Evolutionary conservation across 805 yeast genomes (phyloP).

Genomic region (Suhomyces pyralidae): DNA sequence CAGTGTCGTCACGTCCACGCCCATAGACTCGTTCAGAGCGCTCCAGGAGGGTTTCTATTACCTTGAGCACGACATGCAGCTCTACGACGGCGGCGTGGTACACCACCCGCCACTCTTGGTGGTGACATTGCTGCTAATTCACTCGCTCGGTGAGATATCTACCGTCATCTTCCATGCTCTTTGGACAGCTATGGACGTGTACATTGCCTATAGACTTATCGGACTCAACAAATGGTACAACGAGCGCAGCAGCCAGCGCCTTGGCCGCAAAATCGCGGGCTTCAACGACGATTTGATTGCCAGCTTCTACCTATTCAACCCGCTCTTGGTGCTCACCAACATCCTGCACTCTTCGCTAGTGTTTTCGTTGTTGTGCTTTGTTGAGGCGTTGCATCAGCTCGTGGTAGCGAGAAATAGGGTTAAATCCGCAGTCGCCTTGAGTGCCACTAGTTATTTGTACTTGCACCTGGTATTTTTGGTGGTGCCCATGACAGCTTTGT

Average conservation of each 20-base stretch:
- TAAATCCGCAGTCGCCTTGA: constrained; percentile 50
- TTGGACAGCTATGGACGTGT: constrained; percentile 58
- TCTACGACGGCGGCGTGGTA: constrained; percentile 82
- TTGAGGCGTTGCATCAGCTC: constrained; percentile 43
- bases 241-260: constrained; percentile 16
- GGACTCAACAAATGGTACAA: constrained; percentile 44
- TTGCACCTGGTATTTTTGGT: constrained; percentile 59
- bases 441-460: constrained; percentile 63
- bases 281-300: constrained; percentile 49
- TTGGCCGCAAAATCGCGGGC: constrained; percentile 13
- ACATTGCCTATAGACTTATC: constrained; percentile 54
- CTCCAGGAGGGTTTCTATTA: constrained; percentile 32
- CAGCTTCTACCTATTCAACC: constrained; percentile 72
- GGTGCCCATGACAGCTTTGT: constrained; percentile 52
- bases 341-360: constrained; percentile 65
- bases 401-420: constrained; percentile 40
- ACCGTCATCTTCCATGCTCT: constrained; percentile 33
- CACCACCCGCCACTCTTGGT: constrained; percentile 82
- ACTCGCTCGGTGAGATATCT: constrained; percentile 14
- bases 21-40: constrained; percentile 63
- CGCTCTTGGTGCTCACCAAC: constrained; percentile 66
- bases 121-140: constrained; percentile 41
- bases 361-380: constrained; percentile 58
- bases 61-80: constrained; percentile 51
- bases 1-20: constrained; percentile 65